These are phyloP conservation scores for Pythium volutum DNA, from an alignment of 352 stramenopile genomes.

Conservation along the genomic window DNA sequence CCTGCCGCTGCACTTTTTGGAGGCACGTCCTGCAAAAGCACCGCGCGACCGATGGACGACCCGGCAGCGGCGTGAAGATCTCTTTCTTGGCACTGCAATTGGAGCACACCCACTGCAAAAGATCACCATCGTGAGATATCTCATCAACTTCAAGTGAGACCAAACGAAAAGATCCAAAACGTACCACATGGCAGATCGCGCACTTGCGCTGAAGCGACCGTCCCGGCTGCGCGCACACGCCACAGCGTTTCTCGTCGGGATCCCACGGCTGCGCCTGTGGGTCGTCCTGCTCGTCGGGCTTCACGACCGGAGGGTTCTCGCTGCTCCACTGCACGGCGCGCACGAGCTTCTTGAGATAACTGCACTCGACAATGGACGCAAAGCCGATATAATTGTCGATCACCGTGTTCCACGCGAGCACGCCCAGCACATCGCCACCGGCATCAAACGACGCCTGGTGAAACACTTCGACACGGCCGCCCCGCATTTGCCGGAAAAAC, in stretches of 20 bases:
- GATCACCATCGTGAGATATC: too few relatives aligned
- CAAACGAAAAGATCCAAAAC: conserved; percentile 1
- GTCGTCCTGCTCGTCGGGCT: conserved; percentile 6
- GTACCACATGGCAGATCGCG: conserved; percentile 43
- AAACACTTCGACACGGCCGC: conserved; percentile 57
- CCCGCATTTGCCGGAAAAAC: conserved; percentile 60
- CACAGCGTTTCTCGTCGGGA: conserved; percentile 44
- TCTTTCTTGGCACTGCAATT: conserved; percentile 51
- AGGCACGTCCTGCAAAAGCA: conserved; percentile 67
- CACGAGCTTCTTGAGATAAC: conserved; percentile 59
- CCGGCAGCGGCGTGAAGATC: conserved; percentile 30
- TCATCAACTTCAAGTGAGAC: not conserved
- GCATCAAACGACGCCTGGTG: conserved; percentile 58
- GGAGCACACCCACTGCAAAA: conserved; percentile 31
- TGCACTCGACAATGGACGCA: conserved; percentile 40
- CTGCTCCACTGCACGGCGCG: conserved; percentile 36
- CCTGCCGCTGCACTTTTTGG: conserved; percentile 44
- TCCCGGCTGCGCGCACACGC: conserved; percentile 42
- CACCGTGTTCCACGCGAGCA: conserved; percentile 43
- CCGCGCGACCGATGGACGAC: conserved; percentile 24
- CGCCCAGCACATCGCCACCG: conserved; percentile 39
- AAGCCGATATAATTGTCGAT: conserved; percentile 43
- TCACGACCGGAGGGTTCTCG: conserved; percentile 19
- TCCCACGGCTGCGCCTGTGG: conserved; percentile 29
- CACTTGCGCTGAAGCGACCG: conserved; percentile 36